Conservation (phyloP, 805 yeast genomes). For the Ogataea nitratoaversa region DNA sequence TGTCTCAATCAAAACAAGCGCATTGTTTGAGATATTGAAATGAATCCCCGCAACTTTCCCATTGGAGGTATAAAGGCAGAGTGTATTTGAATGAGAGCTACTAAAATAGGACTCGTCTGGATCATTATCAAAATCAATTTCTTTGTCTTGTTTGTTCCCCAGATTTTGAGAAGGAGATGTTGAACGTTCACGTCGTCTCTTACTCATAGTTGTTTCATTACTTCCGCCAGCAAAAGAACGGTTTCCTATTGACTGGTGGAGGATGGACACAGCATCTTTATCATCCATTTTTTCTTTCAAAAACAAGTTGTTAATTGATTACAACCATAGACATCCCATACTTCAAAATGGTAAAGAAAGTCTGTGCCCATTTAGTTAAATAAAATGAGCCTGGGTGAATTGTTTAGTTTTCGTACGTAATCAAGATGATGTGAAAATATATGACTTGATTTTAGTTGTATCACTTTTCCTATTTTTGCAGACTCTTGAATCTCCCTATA, state of each 20-base stretch:
- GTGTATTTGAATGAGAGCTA: background rate
- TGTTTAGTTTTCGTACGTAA: too few species aligned
- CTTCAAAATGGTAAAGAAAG: too few species aligned
- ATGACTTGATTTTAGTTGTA: too few species aligned
- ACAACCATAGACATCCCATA: too few species aligned
- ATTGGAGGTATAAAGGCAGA: background rate
- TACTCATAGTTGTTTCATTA: background rate
- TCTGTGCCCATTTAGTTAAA: background rate
- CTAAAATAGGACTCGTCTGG: background rate
- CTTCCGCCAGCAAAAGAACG: background rate
- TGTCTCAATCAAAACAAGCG: slow-evolving; percentile 7
- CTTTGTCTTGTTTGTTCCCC: too few species aligned
- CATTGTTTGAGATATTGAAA: background rate
- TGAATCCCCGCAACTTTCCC: background rate
- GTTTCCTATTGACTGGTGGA: slow-evolving; percentile 1
- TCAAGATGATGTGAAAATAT: too few species aligned
- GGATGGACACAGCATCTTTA: background rate
- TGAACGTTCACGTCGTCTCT: background rate
- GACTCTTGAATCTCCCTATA: too few species aligned
- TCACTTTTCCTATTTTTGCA: too few species aligned
- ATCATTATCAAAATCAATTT: background rate
- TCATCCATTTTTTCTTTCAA: slow-evolving; percentile 1
- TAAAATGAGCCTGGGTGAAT: too few species aligned
- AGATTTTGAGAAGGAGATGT: too few species aligned
- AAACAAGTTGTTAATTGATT: too few species aligned